phyloP scores from a whole-genome alignment of 306 rosid genomes.

The Sphenostylis stenocarpa region DNA sequence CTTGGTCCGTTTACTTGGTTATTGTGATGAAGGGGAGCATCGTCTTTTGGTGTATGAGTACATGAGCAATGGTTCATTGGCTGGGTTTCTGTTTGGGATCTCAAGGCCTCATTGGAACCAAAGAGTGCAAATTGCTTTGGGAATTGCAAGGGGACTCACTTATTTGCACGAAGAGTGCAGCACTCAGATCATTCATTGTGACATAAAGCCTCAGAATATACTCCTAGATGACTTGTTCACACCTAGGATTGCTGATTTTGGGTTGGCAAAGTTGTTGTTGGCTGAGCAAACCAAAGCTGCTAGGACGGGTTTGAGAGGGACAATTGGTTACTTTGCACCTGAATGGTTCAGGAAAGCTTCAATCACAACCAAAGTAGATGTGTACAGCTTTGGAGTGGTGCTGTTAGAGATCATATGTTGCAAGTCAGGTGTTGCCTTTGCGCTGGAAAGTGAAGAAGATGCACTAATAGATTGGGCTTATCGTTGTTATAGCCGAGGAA shows the following conservation, averaged over 20 bases:
- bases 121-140: constrained; percentile 10
- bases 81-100: constrained; percentile 2
- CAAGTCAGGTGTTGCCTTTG: constrained; percentile 1
- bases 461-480: constrained; percentile 19
- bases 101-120: constrained; percentile 21
- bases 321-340: constrained; percentile 30
- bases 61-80: constrained; percentile 6
- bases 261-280: constrained; percentile 38
- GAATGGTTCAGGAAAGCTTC: constrained; percentile 13
- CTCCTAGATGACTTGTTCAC: background rate
- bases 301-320: constrained; percentile 35
- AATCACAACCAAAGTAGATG: background rate
- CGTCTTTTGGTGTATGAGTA: background rate
- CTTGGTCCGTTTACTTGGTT: background rate
- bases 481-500: constrained; percentile 8
- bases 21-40: background rate
- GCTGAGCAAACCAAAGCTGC: constrained; percentile 26
- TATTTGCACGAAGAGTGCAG: constrained; percentile 14
- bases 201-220: constrained; percentile 3
- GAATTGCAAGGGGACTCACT: background rate
- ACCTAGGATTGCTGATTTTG: constrained; percentile 29
- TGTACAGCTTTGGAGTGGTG: background rate
- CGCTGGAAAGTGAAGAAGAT: background rate
- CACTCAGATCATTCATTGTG: constrained; percentile 7
- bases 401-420: background rate